phyloP scores from a whole-genome alignment of 225 moss, liverwort and hornwort genomes.

The Takakia lepidozioides region DNA sequence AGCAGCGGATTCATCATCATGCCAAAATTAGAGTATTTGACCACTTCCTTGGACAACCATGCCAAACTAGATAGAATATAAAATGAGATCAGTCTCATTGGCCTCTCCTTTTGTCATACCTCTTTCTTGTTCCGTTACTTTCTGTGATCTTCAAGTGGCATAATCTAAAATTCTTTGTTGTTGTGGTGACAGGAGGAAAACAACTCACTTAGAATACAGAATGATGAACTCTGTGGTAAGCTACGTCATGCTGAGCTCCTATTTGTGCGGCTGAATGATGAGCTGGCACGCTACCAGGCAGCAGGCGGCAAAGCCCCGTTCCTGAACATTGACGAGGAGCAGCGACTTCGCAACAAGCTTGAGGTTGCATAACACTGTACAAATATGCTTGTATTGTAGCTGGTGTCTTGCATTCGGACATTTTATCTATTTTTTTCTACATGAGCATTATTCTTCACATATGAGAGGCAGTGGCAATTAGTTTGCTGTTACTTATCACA shows the following conservation, averaged over 20 bases:
- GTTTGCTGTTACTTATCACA: too few species aligned
- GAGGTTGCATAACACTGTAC: background rate
- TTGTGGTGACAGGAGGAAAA: conserved; percentile 85
- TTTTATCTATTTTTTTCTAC: too few species aligned
- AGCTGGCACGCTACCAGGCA: conserved; percentile 40
- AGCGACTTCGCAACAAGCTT: conserved; percentile 50
- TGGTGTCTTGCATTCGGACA: too few species aligned
- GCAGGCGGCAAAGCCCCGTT: conserved; percentile 39
- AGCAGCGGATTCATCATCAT: conserved; percentile 84
- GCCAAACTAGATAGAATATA: too few species aligned
- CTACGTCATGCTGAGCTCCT: conserved; percentile 72
- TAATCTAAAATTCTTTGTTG: too few species aligned
- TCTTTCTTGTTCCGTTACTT: background rate
- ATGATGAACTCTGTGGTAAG: conserved; percentile 64
- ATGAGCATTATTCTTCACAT: too few species aligned
- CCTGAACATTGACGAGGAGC: conserved; percentile 65
- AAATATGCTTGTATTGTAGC: background rate
- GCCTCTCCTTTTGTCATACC: too few species aligned
- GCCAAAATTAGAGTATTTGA: conserved; percentile 71
- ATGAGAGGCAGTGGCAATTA: too few species aligned
- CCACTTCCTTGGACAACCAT: too few species aligned
- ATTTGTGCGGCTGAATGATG: conserved; percentile 71
- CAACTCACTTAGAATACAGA: conserved; percentile 49
- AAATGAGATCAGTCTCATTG: too few species aligned
- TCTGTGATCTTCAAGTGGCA: too few species aligned